Percentiles rank a stretch among this genome's conserved stretches.
Conservation (phyloP, 2,329 filamentous ascomycete genomes). For the Aspergillus floridensis region DNA sequence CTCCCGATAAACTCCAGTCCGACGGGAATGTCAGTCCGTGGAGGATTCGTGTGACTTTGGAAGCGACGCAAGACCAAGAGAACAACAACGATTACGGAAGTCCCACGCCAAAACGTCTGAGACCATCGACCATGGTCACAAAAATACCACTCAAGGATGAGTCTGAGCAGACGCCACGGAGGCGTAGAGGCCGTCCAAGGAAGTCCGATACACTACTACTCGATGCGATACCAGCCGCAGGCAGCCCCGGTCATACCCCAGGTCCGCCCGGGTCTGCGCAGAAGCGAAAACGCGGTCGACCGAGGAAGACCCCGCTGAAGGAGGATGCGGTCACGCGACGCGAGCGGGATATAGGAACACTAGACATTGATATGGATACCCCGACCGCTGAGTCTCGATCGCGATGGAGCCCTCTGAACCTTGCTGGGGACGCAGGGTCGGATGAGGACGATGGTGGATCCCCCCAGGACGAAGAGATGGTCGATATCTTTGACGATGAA, state of each 20-base stretch:
- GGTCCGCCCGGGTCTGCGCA: conserved; percentile 27
- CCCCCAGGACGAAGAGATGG: conserved; percentile 14
- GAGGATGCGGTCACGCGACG: conserved; percentile 18
- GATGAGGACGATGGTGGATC: conserved; percentile 23
- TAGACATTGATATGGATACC: conserved; percentile 1
- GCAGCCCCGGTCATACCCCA: conserved; percentile 33
- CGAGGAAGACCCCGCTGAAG: conserved; percentile 34
- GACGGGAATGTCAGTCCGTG: conserved; percentile 47
- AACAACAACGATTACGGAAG: conserved; percentile 25
- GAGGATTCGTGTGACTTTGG: conserved; percentile 49
- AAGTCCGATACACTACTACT: conserved; percentile 38
- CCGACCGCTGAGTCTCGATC: conserved; percentile 11
- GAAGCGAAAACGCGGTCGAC: conserved; percentile 38
- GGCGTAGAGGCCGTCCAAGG: conserved; percentile 42
- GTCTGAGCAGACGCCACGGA: conserved; percentile 39
- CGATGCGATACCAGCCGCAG: conserved; percentile 36
- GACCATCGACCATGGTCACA: conserved; percentile 36
- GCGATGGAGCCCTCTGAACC: conserved; percentile 28
- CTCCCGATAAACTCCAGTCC: conserved; percentile 38
- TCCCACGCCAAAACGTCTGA: conserved; percentile 32
- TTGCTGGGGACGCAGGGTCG: conserved; percentile 28
- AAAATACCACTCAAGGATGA: conserved; percentile 45
- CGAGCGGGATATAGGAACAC: conserved; percentile 16
- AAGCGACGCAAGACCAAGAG: conserved; percentile 46
- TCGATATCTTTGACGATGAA: conserved; percentile 22